Percentiles rank a stretch among this genome's conserved stretches.
Conservation (phyloP, 2,329 filamentous ascomycete species). For the Fusarium palustre region DNA sequence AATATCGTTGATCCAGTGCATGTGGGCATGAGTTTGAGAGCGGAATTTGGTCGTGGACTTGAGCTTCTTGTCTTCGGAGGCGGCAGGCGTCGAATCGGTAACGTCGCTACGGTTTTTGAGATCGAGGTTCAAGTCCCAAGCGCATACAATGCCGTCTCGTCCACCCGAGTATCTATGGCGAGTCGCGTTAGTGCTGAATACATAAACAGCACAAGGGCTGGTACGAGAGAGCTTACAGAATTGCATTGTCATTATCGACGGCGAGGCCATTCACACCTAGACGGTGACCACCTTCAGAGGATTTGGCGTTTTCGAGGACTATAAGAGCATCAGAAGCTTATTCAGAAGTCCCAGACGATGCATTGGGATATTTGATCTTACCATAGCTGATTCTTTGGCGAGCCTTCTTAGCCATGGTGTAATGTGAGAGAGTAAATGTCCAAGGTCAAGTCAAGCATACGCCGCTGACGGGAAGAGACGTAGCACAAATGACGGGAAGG, state of each 20-base stretch:
- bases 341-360: neutral
- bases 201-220: conserved; percentile 15
- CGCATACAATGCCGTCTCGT: conserved; percentile 93
- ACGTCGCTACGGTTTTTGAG: conserved; percentile 56
- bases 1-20: conserved; percentile 97
- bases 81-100: conserved; percentile 48
- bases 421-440: conserved; percentile 28
- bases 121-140: conserved; percentile 88
- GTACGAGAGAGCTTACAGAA: conserved; percentile 73
- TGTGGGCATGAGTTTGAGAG: conserved; percentile 78
- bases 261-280: conserved; percentile 95
- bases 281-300: conserved; percentile 81
- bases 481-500: conserved; percentile 32
- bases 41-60: conserved; percentile 68
- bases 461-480: conserved; percentile 25
- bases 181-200: conserved; percentile 29
- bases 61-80: conserved; percentile 48
- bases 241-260: conserved; percentile 83
- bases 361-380: conserved; percentile 52
- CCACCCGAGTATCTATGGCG: conserved; percentile 86
- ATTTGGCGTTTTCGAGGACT: conserved; percentile 71
- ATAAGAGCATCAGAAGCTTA: conserved; percentile 21
- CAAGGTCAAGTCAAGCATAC: conserved; percentile 32
- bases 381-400: conserved; percentile 79
- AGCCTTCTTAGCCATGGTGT: conserved; percentile 73